Evolutionary conservation across 2,329 filamentous ascomycete genomes (phyloP).

Genomic region (Fusarium sp.): DNA sequence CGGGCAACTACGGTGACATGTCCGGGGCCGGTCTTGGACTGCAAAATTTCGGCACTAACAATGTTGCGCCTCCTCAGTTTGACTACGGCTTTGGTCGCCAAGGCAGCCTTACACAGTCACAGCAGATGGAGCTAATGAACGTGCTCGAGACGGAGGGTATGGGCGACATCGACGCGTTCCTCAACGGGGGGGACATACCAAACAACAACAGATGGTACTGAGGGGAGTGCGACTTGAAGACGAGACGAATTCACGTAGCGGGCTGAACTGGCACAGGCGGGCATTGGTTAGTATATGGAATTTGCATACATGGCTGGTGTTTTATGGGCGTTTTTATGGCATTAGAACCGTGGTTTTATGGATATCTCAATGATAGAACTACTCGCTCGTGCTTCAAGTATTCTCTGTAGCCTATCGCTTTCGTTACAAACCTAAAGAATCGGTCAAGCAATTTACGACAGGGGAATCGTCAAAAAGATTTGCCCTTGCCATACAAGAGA

Average conservation of each 20-base stretch:
- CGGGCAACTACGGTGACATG: constrained; percentile 46
- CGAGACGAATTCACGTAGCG: constrained; percentile 17
- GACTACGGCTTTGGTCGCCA: constrained; percentile 63
- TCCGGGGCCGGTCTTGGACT: constrained; percentile 49
- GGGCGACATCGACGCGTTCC: constrained; percentile 70
- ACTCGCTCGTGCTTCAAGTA: constrained; percentile 9
- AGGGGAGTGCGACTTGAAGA: neutral
- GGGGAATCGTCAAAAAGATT: neutral
- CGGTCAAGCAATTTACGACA: neutral
- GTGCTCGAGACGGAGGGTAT: constrained; percentile 78
- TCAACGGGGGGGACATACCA: constrained; percentile 56
- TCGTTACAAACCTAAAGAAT: neutral
- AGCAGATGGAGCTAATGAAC: constrained; percentile 86
- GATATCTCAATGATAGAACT: constrained; percentile 20
- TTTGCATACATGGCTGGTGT: constrained; percentile 22
- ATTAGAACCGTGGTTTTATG: constrained; percentile 30
- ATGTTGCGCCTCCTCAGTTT: constrained; percentile 43
- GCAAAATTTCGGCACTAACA: constrained; percentile 45
- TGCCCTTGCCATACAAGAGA: neutral
- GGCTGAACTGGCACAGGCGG: constrained; percentile 7
- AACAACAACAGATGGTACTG: constrained; percentile 51
- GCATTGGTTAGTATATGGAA: neutral
- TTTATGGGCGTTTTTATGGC: constrained; percentile 16
- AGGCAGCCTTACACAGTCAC: constrained; percentile 81
- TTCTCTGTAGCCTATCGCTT: constrained; percentile 8